Conservation (phyloP, 2,329 filamentous ascomycete species). For the Cordyceps javanica region DNA sequence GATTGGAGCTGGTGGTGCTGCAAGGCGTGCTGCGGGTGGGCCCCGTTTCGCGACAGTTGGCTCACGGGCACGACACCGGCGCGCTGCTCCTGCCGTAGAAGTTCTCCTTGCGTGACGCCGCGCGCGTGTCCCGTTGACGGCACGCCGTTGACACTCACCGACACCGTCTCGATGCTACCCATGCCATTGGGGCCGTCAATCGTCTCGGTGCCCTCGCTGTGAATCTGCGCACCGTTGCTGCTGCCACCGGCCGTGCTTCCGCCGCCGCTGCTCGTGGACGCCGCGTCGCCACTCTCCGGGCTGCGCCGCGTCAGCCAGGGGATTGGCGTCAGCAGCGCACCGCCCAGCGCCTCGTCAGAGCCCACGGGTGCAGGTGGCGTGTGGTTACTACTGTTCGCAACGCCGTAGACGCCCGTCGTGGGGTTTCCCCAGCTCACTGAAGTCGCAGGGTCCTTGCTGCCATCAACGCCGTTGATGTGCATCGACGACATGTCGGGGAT, state of each 20-base stretch:
- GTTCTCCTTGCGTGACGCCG: constrained; percentile 74
- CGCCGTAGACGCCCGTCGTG: constrained; percentile 23
- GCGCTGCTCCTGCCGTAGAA: constrained; percentile 80
- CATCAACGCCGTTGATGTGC: constrained; percentile 56
- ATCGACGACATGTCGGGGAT: constrained; percentile 52
- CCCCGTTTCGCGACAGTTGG: constrained; percentile 44
- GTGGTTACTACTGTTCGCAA: background rate
- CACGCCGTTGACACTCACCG: constrained; percentile 66
- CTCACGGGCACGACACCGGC: constrained; percentile 69
- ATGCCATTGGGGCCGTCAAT: constrained; percentile 76
- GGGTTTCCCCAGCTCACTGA: constrained; percentile 42
- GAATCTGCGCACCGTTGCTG: constrained; percentile 36
- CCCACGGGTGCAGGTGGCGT: constrained; percentile 45
- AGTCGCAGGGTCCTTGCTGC: constrained; percentile 32
- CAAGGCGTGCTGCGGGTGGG: constrained; percentile 14
- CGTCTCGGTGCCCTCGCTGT: constrained; percentile 71
- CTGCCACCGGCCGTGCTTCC: constrained; percentile 12
- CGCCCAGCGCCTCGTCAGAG: constrained; percentile 83
- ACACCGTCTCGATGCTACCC: constrained; percentile 74
- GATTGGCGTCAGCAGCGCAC: constrained; percentile 87
- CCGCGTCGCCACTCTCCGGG: constrained; percentile 24
- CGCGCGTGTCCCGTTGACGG: constrained; percentile 44
- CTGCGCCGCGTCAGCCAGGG: constrained; percentile 64
- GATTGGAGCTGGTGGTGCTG: constrained; percentile 7
- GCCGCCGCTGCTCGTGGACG: constrained; percentile 6